These are phyloP conservation scores for Coemansia sp. DNA, from an alignment of 192 early-diverging fungal species.

Conservation along the genomic window DNA sequence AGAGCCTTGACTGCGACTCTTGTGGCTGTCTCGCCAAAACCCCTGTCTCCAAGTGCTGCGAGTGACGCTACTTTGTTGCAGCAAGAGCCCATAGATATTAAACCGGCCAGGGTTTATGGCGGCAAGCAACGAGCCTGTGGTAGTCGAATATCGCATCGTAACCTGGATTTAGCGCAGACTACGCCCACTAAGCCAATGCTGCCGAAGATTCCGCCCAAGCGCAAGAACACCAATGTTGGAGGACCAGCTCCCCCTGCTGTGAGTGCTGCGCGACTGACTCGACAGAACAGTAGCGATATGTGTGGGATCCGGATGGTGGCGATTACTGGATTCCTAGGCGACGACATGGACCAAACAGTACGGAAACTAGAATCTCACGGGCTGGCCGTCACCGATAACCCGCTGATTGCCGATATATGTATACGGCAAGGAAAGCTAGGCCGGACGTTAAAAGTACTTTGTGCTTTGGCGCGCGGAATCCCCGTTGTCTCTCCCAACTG, in stretches of 20 bases:
- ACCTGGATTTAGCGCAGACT: neutral
- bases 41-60: neutral
- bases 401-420: conserved; percentile 34
- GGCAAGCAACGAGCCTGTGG: conserved; percentile 1
- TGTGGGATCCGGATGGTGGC: conserved; percentile 8
- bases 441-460: conserved; percentile 51
- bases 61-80: neutral
- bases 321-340: conserved; percentile 25
- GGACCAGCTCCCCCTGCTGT: neutral
- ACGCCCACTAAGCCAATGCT: neutral
- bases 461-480: conserved; percentile 41
- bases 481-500: conserved; percentile 29
- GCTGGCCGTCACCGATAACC: conserved; percentile 30
- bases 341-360: conserved; percentile 1
- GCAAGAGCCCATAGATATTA: neutral
- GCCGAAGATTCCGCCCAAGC: neutral
- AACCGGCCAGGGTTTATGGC: neutral
- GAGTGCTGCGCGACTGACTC: neutral
- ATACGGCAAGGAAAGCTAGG: conserved; percentile 28
- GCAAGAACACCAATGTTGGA: neutral
- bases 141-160: conserved; percentile 5
- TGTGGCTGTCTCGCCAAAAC: neutral
- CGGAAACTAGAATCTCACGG: conserved; percentile 12
- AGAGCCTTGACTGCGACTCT: neutral
- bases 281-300: neutral